A percentile compares a stretch with the other conserved stretches of the same genome.
These are phyloP conservation scores for Cicer arietinum DNA, from an alignment of 306 rosid genomes.

Conservation along the genomic window DNA sequence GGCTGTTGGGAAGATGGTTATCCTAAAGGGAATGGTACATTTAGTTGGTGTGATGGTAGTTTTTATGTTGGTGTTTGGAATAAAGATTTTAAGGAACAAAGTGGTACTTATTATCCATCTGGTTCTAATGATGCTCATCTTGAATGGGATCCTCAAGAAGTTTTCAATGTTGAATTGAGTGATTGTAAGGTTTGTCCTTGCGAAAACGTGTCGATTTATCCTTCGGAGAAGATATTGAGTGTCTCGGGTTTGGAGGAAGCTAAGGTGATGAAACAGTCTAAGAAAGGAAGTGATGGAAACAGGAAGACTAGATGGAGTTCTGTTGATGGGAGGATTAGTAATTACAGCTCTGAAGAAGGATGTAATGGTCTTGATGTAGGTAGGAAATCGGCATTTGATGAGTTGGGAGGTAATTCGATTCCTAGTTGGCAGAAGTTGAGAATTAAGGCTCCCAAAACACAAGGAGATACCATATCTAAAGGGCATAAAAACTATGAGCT, in stretches of 20 bases:
- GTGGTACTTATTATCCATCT: slow-evolving; percentile 68
- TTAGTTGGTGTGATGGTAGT: slow-evolving; percentile 71
- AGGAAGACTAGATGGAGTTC: slow-evolving; percentile 53
- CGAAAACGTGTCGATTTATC: slow-evolving; percentile 63
- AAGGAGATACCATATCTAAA: slow-evolving; percentile 79
- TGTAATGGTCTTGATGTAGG: slow-evolving; percentile 32
- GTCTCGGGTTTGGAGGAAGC: slow-evolving; percentile 53
- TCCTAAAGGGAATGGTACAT: slow-evolving; percentile 88
- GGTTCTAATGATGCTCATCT: slow-evolving; percentile 39
- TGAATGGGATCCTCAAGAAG: slow-evolving; percentile 71
- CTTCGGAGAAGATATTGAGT: slow-evolving; percentile 70
- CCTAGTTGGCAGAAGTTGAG: slow-evolving; percentile 37
- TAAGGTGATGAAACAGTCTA: slow-evolving; percentile 43
- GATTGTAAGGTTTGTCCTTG: slow-evolving; percentile 54
- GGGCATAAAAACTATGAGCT: slow-evolving; percentile 94
- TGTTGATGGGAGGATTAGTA: slow-evolving; percentile 60
- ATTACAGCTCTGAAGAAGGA: slow-evolving; percentile 46
- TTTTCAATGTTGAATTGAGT: slow-evolving; percentile 49
- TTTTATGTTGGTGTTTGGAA: slow-evolving; percentile 83
- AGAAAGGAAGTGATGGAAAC: slow-evolving; percentile 49
- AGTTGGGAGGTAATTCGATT: slow-evolving; percentile 40
- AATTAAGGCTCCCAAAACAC: slow-evolving; percentile 64
- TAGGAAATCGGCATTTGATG: slow-evolving; percentile 46
- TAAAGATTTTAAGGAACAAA: slow-evolving; percentile 60
- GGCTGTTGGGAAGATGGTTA: slow-evolving; percentile 86